Percentiles rank a stretch among this genome's conserved stretches.
Conservation (phyloP, 306 rosid genomes). For the Vigna trinervia region DNA sequence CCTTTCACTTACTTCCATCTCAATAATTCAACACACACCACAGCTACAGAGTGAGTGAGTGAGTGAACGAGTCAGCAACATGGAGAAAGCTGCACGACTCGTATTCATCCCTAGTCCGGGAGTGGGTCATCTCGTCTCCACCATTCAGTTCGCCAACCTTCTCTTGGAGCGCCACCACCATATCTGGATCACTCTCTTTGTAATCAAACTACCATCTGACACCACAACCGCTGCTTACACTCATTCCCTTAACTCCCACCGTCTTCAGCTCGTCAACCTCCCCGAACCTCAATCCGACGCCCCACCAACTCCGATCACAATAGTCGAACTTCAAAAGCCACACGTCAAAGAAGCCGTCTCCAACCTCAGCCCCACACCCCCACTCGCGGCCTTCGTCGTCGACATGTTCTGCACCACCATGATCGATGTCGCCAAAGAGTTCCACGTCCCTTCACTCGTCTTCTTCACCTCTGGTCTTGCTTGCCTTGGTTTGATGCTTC, state of each 20-base stretch:
- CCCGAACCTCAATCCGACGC: slow-evolving; percentile 7
- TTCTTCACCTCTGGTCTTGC: slow-evolving; percentile 54
- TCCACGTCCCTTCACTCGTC: slow-evolving; percentile 56
- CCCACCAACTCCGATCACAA: background rate
- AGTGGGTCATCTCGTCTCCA: slow-evolving; percentile 52
- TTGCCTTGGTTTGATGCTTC: slow-evolving; percentile 46
- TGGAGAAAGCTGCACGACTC: slow-evolving; percentile 42
- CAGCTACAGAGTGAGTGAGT: background rate
- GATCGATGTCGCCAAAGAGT: slow-evolving; percentile 60
- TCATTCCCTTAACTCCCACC: slow-evolving; percentile 20
- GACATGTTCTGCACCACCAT: slow-evolving; percentile 67
- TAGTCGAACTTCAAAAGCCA: slow-evolving; percentile 41
- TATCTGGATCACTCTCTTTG: slow-evolving; percentile 52
- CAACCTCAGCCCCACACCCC: slow-evolving; percentile 15
- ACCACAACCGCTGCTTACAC: slow-evolving; percentile 1
- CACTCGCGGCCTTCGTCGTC: slow-evolving; percentile 61
- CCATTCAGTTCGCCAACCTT: slow-evolving; percentile 59
- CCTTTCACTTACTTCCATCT: too few relatives aligned
- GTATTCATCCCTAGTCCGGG: slow-evolving; percentile 59
- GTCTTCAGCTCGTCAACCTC: slow-evolving; percentile 48
- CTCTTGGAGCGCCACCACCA: slow-evolving; percentile 50
- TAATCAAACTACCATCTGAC: slow-evolving; percentile 38
- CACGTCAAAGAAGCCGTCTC: slow-evolving; percentile 42
- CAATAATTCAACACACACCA: too few relatives aligned
- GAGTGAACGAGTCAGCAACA: background rate